Percentiles rank a stretch among this genome's conserved stretches.
These are phyloP conservation scores for Leptosphaerulina australis DNA, from an alignment of 2,329 filamentous ascomycete species.

Conservation along the genomic window DNA sequence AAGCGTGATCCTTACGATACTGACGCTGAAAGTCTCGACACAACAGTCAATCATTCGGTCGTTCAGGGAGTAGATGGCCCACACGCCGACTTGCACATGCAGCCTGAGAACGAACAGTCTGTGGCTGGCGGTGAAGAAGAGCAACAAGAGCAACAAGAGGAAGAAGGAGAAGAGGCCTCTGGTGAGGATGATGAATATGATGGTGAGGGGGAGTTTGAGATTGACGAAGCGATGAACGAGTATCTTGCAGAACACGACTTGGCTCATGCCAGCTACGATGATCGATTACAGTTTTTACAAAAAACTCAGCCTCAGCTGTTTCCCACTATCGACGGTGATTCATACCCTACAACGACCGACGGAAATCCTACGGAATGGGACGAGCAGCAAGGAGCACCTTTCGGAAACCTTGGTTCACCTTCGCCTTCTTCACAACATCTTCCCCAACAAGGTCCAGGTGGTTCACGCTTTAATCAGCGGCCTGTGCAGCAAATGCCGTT, in stretches of 20 bases:
- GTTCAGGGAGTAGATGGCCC: conserved; percentile 25
- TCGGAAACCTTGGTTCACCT: conserved; percentile 11
- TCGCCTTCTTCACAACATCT: conserved; percentile 21
- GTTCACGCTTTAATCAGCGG: conserved; percentile 10
- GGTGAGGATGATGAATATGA: conserved; percentile 4
- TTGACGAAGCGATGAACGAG: background rate
- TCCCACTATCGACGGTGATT: conserved; percentile 33
- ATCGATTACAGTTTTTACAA: conserved; percentile 10
- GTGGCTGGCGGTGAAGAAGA: conserved; percentile 21
- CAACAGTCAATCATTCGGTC: conserved; percentile 35
- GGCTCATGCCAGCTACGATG: background rate
- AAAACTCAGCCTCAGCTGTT: conserved; percentile 7
- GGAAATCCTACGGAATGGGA: conserved; percentile 31
- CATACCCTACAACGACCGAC: conserved; percentile 49
- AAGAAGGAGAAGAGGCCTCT: conserved; percentile 15
- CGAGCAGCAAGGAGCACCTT: conserved; percentile 16
- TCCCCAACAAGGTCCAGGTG: conserved; percentile 11
- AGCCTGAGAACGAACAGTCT: conserved; percentile 15
- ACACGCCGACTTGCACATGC: conserved; percentile 18
- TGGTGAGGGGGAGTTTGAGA: conserved; percentile 6
- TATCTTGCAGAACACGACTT: conserved; percentile 4
- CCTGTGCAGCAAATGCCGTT: conserved; percentile 4
- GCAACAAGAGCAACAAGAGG: no score
- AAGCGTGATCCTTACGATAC: conserved; percentile 44
- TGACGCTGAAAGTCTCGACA: conserved; percentile 48